Percentiles rank a stretch among this genome's conserved stretches.
Conservation (phyloP, 371 early-diverging fungal species). For the Mucor saturninus region DNA sequence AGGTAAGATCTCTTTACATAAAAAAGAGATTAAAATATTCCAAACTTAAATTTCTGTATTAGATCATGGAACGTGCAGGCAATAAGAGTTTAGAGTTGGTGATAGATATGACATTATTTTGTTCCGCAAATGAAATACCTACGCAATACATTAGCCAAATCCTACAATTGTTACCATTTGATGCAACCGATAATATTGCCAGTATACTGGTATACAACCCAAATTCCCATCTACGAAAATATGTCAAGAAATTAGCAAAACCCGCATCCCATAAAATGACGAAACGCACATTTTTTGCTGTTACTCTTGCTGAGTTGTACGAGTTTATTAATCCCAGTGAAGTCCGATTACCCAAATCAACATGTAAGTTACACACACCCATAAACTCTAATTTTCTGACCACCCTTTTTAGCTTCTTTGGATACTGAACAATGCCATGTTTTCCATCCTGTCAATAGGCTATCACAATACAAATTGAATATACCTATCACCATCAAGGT, state of each 20-base stretch:
- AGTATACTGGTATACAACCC: conserved; percentile 80
- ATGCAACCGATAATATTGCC: conserved; percentile 56
- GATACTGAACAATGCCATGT: conserved; percentile 71
- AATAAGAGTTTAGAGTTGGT: conserved; percentile 77
- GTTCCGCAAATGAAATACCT: conserved; percentile 82
- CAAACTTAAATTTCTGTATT: not conserved
- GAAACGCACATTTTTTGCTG: conserved; percentile 69
- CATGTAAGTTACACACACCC: conserved; percentile 42
- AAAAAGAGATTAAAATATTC: not conserved
- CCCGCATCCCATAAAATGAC: conserved; percentile 65
- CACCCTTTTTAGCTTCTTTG: conserved; percentile 50
- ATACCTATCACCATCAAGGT: conserved; percentile 86
- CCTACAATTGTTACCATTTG: conserved; percentile 73
- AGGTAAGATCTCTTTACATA: conserved; percentile 41
- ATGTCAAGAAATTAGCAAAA: conserved; percentile 63
- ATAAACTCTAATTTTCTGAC: not conserved
- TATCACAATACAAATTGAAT: conserved; percentile 65
- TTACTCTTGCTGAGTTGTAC: conserved; percentile 69
- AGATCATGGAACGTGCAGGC: conserved; percentile 63
- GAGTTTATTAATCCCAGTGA: conserved; percentile 75
- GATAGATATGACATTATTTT: conserved; percentile 84
- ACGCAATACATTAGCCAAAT: conserved; percentile 77
- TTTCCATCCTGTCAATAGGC: conserved; percentile 68
- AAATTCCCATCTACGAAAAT: conserved; percentile 78
- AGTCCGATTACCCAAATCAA: conserved; percentile 78